Conservation (phyloP, 2,329 filamentous ascomycete genomes). For the Colletotrichum brevisporum region DNA sequence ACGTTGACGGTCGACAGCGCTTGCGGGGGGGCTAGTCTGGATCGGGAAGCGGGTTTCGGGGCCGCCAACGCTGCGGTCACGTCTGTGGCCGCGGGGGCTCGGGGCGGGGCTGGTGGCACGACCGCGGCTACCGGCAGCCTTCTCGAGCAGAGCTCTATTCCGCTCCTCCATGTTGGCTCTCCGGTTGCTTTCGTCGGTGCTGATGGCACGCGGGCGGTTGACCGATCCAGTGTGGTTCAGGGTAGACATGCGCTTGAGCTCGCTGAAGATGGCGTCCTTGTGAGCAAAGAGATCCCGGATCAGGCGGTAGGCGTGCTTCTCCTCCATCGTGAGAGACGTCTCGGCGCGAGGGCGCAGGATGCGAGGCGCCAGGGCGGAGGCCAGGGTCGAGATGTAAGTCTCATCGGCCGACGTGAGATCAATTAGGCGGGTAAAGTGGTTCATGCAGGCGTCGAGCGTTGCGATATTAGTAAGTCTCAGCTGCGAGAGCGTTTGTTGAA, state of each 20-base stretch:
- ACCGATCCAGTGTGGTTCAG: constrained; percentile 75
- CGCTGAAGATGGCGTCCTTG: constrained; percentile 95
- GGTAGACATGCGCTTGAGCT: constrained; percentile 90
- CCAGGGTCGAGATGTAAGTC: constrained; percentile 81
- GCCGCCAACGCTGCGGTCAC: constrained; percentile 83
- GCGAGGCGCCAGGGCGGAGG: constrained; percentile 83
- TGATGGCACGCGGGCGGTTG: constrained; percentile 84
- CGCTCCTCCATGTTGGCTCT: constrained; percentile 95
- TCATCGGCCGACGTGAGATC: constrained; percentile 97
- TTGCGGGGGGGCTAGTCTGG: constrained; percentile 72
- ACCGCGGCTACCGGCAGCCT: constrained; percentile 74
- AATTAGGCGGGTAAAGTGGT: constrained; percentile 96
- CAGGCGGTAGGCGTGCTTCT: constrained; percentile 91
- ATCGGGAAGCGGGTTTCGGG: constrained; percentile 89
- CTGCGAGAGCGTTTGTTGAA: constrained; percentile 96
- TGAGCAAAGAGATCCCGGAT: constrained; percentile 93
- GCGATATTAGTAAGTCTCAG: constrained; percentile 97
- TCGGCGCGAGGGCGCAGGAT: constrained; percentile 89
- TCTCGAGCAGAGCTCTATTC: constrained; percentile 83
- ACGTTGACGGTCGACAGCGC: constrained; percentile 66
- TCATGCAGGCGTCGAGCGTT: constrained; percentile 97
- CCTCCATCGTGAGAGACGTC: constrained; percentile 93
- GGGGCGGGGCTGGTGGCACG: constrained; percentile 82
- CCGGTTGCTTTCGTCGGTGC: constrained; percentile 95
- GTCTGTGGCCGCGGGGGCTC: constrained; percentile 73